A percentile compares a stretch with the other conserved stretches of the same genome.
Conservation (phyloP, 306 rosid genomes). For the Comarum palustre region DNA sequence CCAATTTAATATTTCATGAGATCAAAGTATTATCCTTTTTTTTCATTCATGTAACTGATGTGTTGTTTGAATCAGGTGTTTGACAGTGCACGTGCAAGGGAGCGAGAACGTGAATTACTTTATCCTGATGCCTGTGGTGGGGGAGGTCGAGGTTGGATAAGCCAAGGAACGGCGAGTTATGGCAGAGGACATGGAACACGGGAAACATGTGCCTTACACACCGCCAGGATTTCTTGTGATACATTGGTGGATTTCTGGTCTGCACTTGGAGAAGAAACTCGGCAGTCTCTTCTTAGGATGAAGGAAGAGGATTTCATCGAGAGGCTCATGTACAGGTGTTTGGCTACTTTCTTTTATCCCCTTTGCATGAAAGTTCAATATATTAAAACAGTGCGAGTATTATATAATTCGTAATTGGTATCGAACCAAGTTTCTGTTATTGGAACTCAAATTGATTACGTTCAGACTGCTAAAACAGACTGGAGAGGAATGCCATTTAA, state of each 20-base stretch:
- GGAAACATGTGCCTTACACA: conserved; percentile 96
- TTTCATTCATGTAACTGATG: conserved; percentile 21
- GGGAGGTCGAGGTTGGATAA: conserved; percentile 99
- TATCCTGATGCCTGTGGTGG: conserved; percentile 99
- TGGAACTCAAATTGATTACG: conserved; percentile 19
- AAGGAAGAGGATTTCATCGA: conserved; percentile 99
- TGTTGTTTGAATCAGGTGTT: conserved; percentile 63
- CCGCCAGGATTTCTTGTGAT: conserved; percentile 96
- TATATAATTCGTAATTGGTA: conserved; percentile 11
- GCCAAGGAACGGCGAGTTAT: conserved; percentile 82
- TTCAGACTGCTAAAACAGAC: conserved; percentile 25
- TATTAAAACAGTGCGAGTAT: conserved; percentile 22
- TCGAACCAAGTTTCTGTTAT: conserved; percentile 19
- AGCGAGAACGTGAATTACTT: conserved; percentile 92
- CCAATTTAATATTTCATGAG: conserved; percentile 7
- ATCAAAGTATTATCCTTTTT: conserved; percentile 8
- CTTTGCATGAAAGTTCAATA: conserved; percentile 28
- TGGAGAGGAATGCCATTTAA: conserved; percentile 15
- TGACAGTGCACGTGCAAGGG: conserved; percentile 94
- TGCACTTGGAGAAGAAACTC: conserved; percentile 96
- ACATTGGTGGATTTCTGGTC: conserved; percentile 98
- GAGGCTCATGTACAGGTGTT: conserved; percentile 98
- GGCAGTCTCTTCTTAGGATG: conserved; percentile 90
- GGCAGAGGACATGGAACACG: conserved; percentile 97
- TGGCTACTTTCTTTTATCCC: conserved; percentile 32